These are phyloP conservation scores for Davidsoniella australis DNA, from an alignment of 2,329 filamentous ascomycete species.

Conservation along the genomic window DNA sequence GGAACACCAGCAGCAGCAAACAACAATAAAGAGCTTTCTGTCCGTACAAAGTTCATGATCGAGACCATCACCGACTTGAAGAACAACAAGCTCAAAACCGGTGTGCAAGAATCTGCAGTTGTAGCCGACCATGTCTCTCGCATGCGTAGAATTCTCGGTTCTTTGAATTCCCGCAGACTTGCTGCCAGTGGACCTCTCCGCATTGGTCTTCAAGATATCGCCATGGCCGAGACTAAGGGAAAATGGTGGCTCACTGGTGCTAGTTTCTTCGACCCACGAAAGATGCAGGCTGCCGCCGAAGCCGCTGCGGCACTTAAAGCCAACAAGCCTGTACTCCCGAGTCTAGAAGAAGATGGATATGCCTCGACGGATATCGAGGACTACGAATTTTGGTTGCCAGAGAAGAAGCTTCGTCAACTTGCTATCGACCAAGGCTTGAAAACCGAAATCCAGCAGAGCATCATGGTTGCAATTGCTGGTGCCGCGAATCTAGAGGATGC, in stretches of 20 bases:
- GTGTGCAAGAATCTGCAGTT: constrained; percentile 50
- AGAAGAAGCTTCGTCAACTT: constrained; percentile 45
- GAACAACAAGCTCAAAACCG: constrained; percentile 77
- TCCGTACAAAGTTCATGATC: constrained; percentile 92
- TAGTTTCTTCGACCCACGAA: constrained; percentile 44
- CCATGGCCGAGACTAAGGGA: constrained; percentile 66
- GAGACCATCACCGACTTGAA: constrained; percentile 90
- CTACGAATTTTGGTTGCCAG: constrained; percentile 37
- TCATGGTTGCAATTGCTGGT: constrained; percentile 82
- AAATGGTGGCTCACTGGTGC: constrained; percentile 99
- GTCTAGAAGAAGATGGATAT: constrained; percentile 12
- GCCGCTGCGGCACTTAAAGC: neutral
- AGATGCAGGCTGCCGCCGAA: constrained; percentile 12
- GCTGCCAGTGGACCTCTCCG: constrained; percentile 69
- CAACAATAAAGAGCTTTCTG: constrained; percentile 56
- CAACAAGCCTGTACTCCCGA: neutral
- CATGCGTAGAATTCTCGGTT: constrained; percentile 77
- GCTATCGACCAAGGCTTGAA: constrained; percentile 73
- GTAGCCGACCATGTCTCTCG: constrained; percentile 67
- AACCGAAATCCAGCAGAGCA: constrained; percentile 71
- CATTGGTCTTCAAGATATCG: constrained; percentile 66
- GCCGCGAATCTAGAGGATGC: constrained; percentile 74
- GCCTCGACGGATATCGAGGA: constrained; percentile 27
- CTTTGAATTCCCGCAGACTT: constrained; percentile 47
- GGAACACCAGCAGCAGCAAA: constrained; percentile 49